Base-by-base conservation (phyloP, 169 alveolate species). In the Eimeria sp. region DNA sequence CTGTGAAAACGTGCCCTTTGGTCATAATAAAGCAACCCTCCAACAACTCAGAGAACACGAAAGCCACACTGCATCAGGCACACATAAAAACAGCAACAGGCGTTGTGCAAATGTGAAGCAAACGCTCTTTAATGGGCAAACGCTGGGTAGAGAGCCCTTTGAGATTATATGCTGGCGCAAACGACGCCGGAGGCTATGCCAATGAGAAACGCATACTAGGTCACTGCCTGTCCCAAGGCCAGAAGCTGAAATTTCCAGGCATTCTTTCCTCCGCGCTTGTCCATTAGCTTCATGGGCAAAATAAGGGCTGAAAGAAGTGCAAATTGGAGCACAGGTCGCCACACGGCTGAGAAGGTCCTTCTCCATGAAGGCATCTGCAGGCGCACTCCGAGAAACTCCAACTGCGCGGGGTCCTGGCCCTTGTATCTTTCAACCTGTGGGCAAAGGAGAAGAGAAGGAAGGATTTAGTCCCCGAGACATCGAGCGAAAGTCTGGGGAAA, bases 141-240 rank as follows among this genome's bases (percentile, higher is more conserved):
- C 33, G 33, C 30, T 18, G 58, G 0, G 14, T 74, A 4, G 49
- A 33, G 1, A 10, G 33, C 83, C 56, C 83, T 74, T 74, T 56
- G 3, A 56, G 10, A 74, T 13, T 33, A 33, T 74, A 14, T 74
- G 54, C 83, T 33, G 6, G 18, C 18, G 33, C 83, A 74, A 74
- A 20, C 56, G 43, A 18, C 16, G 58, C 43, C 33, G 83, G 16
- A 74, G 16, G 83, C 56, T 46, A 0, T 23, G 64, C 18, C 1
- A n/a, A 66, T n/a, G 66, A 33, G 23, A 33, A 52, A 64, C 3
- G 43, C 93, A 33, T 60, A 87, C 93, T 87, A 64, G 25, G 93
- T 87, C n/a, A 46, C 93, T 25, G 93, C 93, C 82, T 87, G 93
- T 3, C 93, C 93, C n/a, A 87, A 68, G 16, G 68, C 93, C 14